Base-by-base conservation (phyloP, 768 basidiomycete species). In the Tephrocybe sp. region DNA sequence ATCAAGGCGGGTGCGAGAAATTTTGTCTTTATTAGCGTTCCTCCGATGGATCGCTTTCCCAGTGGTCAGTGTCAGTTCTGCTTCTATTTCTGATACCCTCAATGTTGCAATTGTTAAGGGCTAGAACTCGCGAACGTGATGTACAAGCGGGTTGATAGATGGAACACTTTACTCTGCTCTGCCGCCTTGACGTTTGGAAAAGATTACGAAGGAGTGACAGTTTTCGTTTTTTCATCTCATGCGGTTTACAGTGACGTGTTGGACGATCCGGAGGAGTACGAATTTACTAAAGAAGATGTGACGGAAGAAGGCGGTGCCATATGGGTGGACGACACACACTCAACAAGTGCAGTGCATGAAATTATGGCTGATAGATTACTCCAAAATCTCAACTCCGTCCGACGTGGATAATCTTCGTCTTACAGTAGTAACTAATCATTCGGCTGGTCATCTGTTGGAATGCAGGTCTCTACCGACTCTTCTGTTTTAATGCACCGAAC, bases 21-120 rank as follows among this genome's bases (percentile, higher is more conserved):
- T 1, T 57, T 57, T 47, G 30, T 57, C 8, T 19, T 53, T 11
- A 13, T 57, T 8, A 39, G 53, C 22, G 36, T 51, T 21, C 52
- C 56, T n/a, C 49, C 56, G 5, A 30, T 52, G 13, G 39, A 47
- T 3, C 26, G 45, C 15, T 47, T 40, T 3, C 45, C 44, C 6
- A 19, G 32, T 47, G 49, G 53, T 45, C n/a, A n/a, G n/a, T n/a
- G n/a, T n/a, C n/a, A n/a, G n/a, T n/a, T n/a, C n/a, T n/a, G n/a
- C n/a, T n/a, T n/a, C n/a, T n/a, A n/a, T 40, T 22, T 21, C 13
- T 35, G 3, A 31, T 44, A 8, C 13, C 36, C 19, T 19, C n/a
- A 9, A n/a, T n/a, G n/a, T 24, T n/a, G 2, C 16, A 15, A 27
- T 35, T 18, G 8, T n/a, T 15, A 9, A 49, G 42, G 35, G 11